A percentile compares a stretch with the other conserved stretches of the same genome.
phyloP scores from a whole-genome alignment of 2,329 filamentous ascomycete species.

The Domatiomyces globalis region DNA sequence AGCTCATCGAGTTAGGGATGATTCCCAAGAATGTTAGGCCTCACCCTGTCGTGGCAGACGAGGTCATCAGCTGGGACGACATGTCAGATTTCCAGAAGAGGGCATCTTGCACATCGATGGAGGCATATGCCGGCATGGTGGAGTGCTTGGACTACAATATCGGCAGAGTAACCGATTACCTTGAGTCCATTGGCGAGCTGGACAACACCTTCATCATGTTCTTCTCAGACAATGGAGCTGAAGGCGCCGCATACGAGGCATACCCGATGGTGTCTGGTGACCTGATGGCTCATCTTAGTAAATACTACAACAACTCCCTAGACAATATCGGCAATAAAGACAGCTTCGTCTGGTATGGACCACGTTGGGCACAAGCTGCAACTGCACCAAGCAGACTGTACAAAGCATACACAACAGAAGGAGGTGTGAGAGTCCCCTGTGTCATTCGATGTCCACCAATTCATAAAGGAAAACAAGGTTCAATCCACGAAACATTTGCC shows the following conservation, averaged over 20 bases:
- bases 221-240: slow-evolving; percentile 38
- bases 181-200: slow-evolving; percentile 33
- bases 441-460: slow-evolving; percentile 22
- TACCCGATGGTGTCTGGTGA: slow-evolving; percentile 29
- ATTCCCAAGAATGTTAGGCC: slow-evolving; percentile 30
- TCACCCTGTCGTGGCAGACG: slow-evolving; percentile 30
- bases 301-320: slow-evolving; percentile 35
- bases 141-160: slow-evolving; percentile 34
- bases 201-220: slow-evolving; percentile 39
- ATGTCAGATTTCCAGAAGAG: slow-evolving; percentile 26
- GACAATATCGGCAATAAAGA: slow-evolving; percentile 35
- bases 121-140: slow-evolving; percentile 38
- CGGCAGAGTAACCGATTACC: slow-evolving; percentile 33
- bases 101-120: slow-evolving; percentile 34
- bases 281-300: slow-evolving; percentile 30
- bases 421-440: slow-evolving; percentile 25
- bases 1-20: slow-evolving; percentile 33
- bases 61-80: slow-evolving; percentile 29
- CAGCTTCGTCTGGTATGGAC: slow-evolving; percentile 38
- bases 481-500: slow-evolving; percentile 25
- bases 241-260: slow-evolving; percentile 34
- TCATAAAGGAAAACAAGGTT: slow-evolving; percentile 8
- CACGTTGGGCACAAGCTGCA: slow-evolving; percentile 35
- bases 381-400: slow-evolving; percentile 28
- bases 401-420: slow-evolving; percentile 25